These are phyloP conservation scores for Lasiosphaeris hirsuta DNA, from an alignment of 495 filamentous ascomycete species.

Conservation along the genomic window DNA sequence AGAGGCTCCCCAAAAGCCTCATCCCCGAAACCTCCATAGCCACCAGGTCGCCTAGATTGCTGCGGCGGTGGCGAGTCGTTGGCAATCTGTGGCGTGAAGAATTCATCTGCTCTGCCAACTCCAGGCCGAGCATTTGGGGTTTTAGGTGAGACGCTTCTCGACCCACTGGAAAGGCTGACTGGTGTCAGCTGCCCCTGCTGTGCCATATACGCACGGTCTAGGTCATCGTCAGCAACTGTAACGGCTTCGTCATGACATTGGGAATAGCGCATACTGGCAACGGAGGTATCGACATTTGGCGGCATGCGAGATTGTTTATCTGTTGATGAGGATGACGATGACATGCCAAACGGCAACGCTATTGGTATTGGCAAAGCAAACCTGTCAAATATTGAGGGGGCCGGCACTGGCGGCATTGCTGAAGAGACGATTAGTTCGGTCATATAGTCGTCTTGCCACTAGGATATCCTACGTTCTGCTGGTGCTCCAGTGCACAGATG, in stretches of 20 bases:
- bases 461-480: slow-evolving; percentile 37
- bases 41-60: slow-evolving; percentile 31
- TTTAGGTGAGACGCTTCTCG: slow-evolving; percentile 56
- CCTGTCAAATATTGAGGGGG: slow-evolving; percentile 39
- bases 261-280: slow-evolving; percentile 51
- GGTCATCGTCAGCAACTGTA: slow-evolving; percentile 28
- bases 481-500: slow-evolving; percentile 62
- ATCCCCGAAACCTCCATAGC: slow-evolving; percentile 43
- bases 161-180: slow-evolving; percentile 55
- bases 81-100: slow-evolving; percentile 38
- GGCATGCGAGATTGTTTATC: slow-evolving; percentile 37
- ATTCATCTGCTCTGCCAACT: slow-evolving; percentile 35
- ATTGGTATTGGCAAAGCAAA: slow-evolving; percentile 24
- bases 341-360: slow-evolving; percentile 21
- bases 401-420: slow-evolving; percentile 28
- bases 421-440: slow-evolving; percentile 16
- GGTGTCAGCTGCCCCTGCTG: slow-evolving; percentile 56
- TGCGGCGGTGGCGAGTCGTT: slow-evolving; percentile 28
- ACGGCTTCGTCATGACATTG: background rate
- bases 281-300: slow-evolving; percentile 52
- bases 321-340: slow-evolving; percentile 11
- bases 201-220: slow-evolving; percentile 61
- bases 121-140: slow-evolving; percentile 42
- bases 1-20: slow-evolving; percentile 50
- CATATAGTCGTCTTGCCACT: background rate